Percentiles rank a stretch among this genome's conserved stretches.
Evolutionary conservation across 352 stramenopile genomes (phyloP).

Genomic region (Plasmopara muralis): DNA sequence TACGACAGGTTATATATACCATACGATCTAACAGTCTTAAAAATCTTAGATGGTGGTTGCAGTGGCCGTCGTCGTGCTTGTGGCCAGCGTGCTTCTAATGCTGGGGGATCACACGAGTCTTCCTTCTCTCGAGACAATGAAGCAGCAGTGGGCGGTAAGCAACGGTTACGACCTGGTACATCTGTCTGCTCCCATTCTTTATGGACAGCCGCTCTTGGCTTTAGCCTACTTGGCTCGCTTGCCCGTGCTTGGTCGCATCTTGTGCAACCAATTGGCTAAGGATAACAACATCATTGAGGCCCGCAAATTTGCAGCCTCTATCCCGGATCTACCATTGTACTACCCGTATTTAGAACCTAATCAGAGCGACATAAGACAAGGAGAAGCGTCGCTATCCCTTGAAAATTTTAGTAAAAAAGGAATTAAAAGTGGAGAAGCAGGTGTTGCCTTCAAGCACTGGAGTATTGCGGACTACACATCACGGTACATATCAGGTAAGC

Average conservation of each 20-base stretch:
- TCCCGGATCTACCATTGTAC: slow-evolving; percentile 72
- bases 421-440: slow-evolving; percentile 5
- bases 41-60: slow-evolving; percentile 26
- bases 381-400: slow-evolving; percentile 19
- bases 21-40: slow-evolving; percentile 2
- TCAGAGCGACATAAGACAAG: slow-evolving; percentile 17
- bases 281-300: slow-evolving; percentile 64
- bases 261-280: slow-evolving; percentile 38
- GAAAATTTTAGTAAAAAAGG: slow-evolving; percentile 29
- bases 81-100: slow-evolving; percentile 43
- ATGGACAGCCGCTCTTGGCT: slow-evolving; percentile 41
- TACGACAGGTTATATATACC: not conserved
- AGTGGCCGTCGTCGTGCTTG: slow-evolving; percentile 34
- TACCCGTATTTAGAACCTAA: slow-evolving; percentile 64
- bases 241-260: slow-evolving; percentile 40
- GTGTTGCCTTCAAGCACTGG: slow-evolving; percentile 49
- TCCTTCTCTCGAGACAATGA: slow-evolving; percentile 26
- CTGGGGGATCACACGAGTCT: slow-evolving; percentile 43
- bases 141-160: slow-evolving; percentile 25
- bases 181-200: slow-evolving; percentile 39
- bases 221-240: slow-evolving; percentile 39
- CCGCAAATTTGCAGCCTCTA: slow-evolving; percentile 50
- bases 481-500: slow-evolving; percentile 33
- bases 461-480: slow-evolving; percentile 63
- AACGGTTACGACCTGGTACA: slow-evolving; percentile 46